These are phyloP conservation scores for Trapa incisa DNA, from an alignment of 345 rosid genomes.

Conservation along the genomic window DNA sequence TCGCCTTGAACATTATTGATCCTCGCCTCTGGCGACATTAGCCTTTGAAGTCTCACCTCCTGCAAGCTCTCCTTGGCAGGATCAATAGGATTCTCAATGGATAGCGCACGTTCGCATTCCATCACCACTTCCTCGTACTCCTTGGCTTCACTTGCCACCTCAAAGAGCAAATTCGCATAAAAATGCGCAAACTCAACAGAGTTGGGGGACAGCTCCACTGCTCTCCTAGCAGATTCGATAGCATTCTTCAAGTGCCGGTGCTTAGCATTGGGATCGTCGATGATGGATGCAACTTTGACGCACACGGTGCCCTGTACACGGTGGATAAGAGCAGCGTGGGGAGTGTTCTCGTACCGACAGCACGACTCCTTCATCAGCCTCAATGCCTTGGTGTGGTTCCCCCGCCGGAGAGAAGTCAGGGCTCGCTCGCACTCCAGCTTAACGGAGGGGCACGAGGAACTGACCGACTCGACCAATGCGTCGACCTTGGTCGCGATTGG, in stretches of 20 bases:
- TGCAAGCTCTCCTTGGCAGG: conserved; percentile 85
- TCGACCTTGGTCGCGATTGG: conserved; percentile 2
- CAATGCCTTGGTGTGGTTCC: conserved; percentile 75
- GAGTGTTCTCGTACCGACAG: conserved; percentile 43
- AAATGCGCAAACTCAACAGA: conserved; percentile 80
- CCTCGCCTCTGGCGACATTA: conserved; percentile 53
- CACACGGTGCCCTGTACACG: conserved; percentile 84
- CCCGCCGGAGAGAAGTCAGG: conserved; percentile 60
- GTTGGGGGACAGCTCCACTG: conserved; percentile 61
- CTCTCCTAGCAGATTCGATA: conserved; percentile 57
- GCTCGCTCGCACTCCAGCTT: conserved; percentile 86
- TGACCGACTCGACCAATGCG: conserved; percentile 7
- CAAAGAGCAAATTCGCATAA: conserved; percentile 75
- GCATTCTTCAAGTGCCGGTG: conserved; percentile 59
- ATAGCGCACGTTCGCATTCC: conserved; percentile 78
- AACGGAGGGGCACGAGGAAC: conserved; percentile 28
- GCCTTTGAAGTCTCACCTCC: conserved; percentile 75
- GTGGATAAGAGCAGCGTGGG: conserved; percentile 49
- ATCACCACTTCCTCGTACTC: conserved; percentile 78
- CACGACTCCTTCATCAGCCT: conserved; percentile 72
- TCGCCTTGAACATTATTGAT: conserved; percentile 67
- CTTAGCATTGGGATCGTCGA: conserved; percentile 61
- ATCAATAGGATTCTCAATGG: conserved; percentile 63
- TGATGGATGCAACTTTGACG: conserved; percentile 59
- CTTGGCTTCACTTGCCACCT: conserved; percentile 65